Conservation (phyloP, 108 stramenopile genomes). For the Nannochloropsis granulata region DNA sequence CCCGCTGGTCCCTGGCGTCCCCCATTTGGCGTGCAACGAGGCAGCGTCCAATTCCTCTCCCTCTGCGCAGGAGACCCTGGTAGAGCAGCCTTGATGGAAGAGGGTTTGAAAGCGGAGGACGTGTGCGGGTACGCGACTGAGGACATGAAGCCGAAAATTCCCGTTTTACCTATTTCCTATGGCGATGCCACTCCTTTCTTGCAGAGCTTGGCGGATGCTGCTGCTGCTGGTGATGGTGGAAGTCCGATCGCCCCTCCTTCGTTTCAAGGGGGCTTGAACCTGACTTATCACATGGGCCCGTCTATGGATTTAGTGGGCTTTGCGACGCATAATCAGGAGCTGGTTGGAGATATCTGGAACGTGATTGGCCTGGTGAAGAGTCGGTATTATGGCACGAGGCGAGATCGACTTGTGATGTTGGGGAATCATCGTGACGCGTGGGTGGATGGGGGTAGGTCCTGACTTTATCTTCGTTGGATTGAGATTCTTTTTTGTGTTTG, state of each 20-base stretch:
- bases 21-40: constrained; percentile 40
- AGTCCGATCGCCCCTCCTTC: neutral
- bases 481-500: neutral
- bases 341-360: constrained; percentile 41
- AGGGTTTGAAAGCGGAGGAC: constrained; percentile 16
- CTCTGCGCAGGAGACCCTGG: constrained; percentile 50
- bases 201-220: constrained; percentile 35
- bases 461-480: neutral
- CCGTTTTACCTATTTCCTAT: constrained; percentile 44
- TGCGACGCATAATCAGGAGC: constrained; percentile 27
- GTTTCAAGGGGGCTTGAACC: constrained; percentile 25
- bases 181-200: constrained; percentile 46
- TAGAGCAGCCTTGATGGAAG: constrained; percentile 28
- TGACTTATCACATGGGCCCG: constrained; percentile 45
- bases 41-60: constrained; percentile 45
- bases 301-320: constrained; percentile 16
- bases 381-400: neutral
- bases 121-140: constrained; percentile 36
- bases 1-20: constrained; percentile 51
- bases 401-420: constrained; percentile 42
- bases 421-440: constrained; percentile 60
- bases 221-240: constrained; percentile 26
- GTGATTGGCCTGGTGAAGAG: constrained; percentile 33
- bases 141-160: constrained; percentile 45
- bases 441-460: constrained; percentile 40